Evolutionary conservation across 2,329 filamentous ascomycete genomes (phyloP).

Genomic region (Lecanicillium sp.): DNA sequence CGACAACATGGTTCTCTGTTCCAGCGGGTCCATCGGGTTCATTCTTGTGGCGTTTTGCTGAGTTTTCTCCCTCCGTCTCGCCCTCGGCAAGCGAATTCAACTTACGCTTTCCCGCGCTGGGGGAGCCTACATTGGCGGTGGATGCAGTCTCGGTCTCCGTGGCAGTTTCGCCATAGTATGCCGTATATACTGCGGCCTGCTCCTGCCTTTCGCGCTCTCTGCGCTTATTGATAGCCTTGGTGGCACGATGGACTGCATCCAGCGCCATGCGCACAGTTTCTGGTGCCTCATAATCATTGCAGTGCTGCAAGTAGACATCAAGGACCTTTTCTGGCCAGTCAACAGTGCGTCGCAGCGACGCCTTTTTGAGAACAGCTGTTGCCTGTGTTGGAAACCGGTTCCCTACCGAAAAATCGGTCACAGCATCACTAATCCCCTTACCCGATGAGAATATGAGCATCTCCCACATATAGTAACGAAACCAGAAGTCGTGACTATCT

Average conservation of each 20-base stretch:
- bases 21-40: slow-evolving; percentile 16
- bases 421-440: too few relatives aligned
- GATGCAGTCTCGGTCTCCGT: slow-evolving; percentile 17
- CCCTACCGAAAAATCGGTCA: slow-evolving; percentile 31
- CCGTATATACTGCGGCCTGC: slow-evolving; percentile 44
- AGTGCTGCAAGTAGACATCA: slow-evolving; percentile 68
- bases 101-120: slow-evolving; percentile 60
- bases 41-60: slow-evolving; percentile 59
- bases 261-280: slow-evolving; percentile 65
- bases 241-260: slow-evolving; percentile 62
- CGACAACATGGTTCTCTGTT: too few relatives aligned
- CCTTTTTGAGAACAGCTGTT: slow-evolving; percentile 68
- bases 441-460: slow-evolving; percentile 54
- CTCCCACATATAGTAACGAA: slow-evolving; percentile 87
- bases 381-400: slow-evolving; percentile 54
- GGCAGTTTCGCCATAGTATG: slow-evolving; percentile 22
- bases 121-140: slow-evolving; percentile 21
- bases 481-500: slow-evolving; percentile 88
- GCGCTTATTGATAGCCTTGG: slow-evolving; percentile 53
- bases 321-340: slow-evolving; percentile 73
- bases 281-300: slow-evolving; percentile 82
- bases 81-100: slow-evolving; percentile 49
- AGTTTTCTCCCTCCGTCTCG: slow-evolving; percentile 30
- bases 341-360: slow-evolving; percentile 51
- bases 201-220: slow-evolving; percentile 57